Conservation (phyloP, 2,329 filamentous ascomycete species). For the Sporothrix schenckii region DNA sequence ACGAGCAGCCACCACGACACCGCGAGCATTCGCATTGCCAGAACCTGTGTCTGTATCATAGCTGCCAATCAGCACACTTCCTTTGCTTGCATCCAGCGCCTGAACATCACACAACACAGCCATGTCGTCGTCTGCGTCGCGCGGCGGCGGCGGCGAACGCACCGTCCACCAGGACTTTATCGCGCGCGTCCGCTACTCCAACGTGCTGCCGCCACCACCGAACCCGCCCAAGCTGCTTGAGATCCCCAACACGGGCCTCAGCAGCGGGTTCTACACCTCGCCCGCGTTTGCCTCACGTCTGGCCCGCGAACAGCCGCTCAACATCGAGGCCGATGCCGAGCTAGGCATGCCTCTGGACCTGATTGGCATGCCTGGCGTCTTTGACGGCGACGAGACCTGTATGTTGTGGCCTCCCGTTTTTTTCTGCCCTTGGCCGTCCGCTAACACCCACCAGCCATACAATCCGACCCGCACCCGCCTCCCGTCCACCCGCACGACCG, state of each 20-base stretch:
- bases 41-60: not conserved
- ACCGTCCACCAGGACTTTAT: slow-evolving; percentile 93
- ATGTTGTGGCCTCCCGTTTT: slow-evolving; percentile 40
- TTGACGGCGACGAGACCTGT: slow-evolving; percentile 95
- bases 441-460: slow-evolving; percentile 64
- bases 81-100: slow-evolving; percentile 1
- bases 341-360: slow-evolving; percentile 96
- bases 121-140: slow-evolving; percentile 50
- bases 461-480: slow-evolving; percentile 72
- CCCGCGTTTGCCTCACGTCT: slow-evolving; percentile 88
- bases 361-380: slow-evolving; percentile 91
- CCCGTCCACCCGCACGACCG: slow-evolving; percentile 81
- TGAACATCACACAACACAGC: slow-evolving; percentile 16
- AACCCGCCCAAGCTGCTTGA: slow-evolving; percentile 96
- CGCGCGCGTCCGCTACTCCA: slow-evolving; percentile 91
- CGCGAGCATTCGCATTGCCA: not conserved
- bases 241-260: slow-evolving; percentile 89
- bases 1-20: slow-evolving; percentile 8
- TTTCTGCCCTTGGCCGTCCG: not conserved
- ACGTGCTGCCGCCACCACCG: slow-evolving; percentile 90
- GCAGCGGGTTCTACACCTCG: slow-evolving; percentile 84
- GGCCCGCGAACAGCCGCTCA: slow-evolving; percentile 87
- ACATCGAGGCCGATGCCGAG: slow-evolving; percentile 96
- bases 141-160: slow-evolving; percentile 55
- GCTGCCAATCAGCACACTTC: not conserved